Percentiles rank a stretch among this genome's conserved stretches.
phyloP scores from a whole-genome alignment of 139 green algal genomes.

The Chlamydomonas sphaeroides region DNA sequence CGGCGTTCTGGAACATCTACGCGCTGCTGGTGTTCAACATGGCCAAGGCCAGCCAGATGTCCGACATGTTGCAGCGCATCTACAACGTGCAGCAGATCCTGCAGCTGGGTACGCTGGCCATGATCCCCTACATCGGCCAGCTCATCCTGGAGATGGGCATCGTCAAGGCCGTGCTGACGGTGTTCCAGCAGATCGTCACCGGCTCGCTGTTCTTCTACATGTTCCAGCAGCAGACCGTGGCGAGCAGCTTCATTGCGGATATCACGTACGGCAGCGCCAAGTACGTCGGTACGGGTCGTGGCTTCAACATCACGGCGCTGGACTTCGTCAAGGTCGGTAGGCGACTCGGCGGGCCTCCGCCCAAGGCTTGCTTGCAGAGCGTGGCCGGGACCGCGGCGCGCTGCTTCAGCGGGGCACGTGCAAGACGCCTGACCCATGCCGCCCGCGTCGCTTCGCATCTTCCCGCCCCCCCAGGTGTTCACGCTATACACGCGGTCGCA shows the following conservation, averaged over 20 bases:
- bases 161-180: constrained; percentile 39
- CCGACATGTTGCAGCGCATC: constrained; percentile 41
- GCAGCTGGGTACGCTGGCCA: constrained; percentile 57
- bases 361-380: no score
- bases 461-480: constrained; percentile 41
- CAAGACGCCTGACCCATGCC: no score
- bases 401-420: no score
- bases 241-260: constrained; percentile 34
- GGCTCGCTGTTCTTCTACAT: constrained; percentile 66
- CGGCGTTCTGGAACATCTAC: constrained; percentile 58
- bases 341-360: neutral
- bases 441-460: no score
- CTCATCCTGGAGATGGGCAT: constrained; percentile 59
- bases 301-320: constrained; percentile 63
- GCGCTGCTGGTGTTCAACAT: constrained; percentile 59
- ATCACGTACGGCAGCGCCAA: constrained; percentile 55
- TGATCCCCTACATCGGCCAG: constrained; percentile 63
- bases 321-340: constrained; percentile 53
- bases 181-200: constrained; percentile 56
- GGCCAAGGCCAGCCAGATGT: constrained; percentile 38
- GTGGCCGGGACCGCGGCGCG: no score
- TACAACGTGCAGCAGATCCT: constrained; percentile 65
- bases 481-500: constrained; percentile 49
- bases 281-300: constrained; percentile 55
- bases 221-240: constrained; percentile 59